phyloP scores from a whole-genome alignment of 2,329 filamentous ascomycete species.

The Immersiporthe knoxdaviesiana region DNA sequence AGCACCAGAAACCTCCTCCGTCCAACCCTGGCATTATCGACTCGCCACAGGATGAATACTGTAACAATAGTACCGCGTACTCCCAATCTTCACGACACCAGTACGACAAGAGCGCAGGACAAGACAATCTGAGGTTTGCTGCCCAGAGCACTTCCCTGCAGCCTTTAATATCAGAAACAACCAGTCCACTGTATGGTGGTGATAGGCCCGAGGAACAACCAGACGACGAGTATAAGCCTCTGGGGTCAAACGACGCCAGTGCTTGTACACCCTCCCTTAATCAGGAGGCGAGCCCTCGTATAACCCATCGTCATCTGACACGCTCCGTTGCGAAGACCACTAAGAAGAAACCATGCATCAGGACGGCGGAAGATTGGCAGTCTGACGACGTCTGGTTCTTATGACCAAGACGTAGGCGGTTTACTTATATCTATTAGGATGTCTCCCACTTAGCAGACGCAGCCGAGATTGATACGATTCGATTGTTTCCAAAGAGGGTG shows the following conservation, averaged over 20 bases:
- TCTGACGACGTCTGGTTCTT: neutral
- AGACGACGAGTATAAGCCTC: neutral
- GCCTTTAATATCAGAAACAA: neutral
- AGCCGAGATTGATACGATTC: neutral
- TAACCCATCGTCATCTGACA: neutral
- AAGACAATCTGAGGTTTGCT: neutral
- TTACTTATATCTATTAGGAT: neutral
- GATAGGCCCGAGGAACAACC: neutral
- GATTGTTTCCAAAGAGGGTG: neutral
- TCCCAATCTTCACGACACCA: no score
- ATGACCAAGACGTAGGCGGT: neutral
- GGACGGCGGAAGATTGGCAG: neutral
- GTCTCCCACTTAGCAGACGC: neutral
- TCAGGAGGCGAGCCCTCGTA: neutral
- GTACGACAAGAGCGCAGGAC: neutral
- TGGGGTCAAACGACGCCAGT: neutral
- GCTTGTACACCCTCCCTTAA: neutral
- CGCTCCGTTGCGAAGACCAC: neutral
- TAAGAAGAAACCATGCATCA: neutral
- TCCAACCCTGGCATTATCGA: neutral
- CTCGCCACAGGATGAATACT: conserved; percentile 13
- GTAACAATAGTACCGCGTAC: neutral
- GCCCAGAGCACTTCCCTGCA: neutral
- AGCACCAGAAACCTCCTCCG: neutral
- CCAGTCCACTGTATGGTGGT: neutral